A percentile compares a stretch with the other conserved stretches of the same genome.
Evolutionary conservation across 805 yeast species (phyloP).

Genomic region (Lachancea mirantina): DNA sequence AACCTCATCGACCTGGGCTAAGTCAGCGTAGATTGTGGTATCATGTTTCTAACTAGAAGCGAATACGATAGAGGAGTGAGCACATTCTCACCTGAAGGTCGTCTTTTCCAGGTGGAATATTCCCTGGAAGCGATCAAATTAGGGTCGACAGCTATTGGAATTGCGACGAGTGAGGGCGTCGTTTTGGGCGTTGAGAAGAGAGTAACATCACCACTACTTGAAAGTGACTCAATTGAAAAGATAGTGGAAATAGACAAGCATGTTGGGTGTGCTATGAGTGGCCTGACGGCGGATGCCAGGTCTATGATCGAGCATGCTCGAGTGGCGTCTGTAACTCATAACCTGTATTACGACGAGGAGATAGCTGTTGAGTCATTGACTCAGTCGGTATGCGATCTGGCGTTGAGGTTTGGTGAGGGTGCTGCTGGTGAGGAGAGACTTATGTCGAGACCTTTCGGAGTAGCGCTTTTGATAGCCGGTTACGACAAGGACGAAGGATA

Average conservation of each 20-base stretch:
- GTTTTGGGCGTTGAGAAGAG: constrained; percentile 95
- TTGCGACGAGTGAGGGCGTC: constrained; percentile 91
- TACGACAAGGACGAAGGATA: constrained; percentile 89
- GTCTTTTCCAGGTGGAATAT: constrained; percentile 95
- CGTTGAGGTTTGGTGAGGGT: constrained; percentile 94
- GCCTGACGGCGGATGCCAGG: constrained; percentile 96
- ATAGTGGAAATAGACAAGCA: constrained; percentile 91
- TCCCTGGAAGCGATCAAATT: constrained; percentile 94
- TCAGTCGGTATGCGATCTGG: constrained; percentile 94
- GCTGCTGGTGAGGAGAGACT: constrained; percentile 88
- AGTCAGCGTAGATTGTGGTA: neutral
- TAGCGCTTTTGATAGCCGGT: constrained; percentile 93
- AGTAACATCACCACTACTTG: constrained; percentile 86
- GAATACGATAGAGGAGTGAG: constrained; percentile 99
- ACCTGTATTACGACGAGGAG: constrained; percentile 83
- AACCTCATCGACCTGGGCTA: neutral
- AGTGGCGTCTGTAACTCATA: constrained; percentile 79
- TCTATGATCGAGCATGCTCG: constrained; percentile 98
- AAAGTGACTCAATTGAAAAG: constrained; percentile 89
- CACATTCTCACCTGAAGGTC: constrained; percentile 98
- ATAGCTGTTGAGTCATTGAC: constrained; percentile 90
- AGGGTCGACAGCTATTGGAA: constrained; percentile 92
- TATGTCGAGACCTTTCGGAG: constrained; percentile 98
- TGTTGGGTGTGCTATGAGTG: constrained; percentile 98
- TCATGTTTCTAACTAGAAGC: constrained; percentile 96